Conservation (phyloP, 192 early-diverging fungal genomes). For the Lobosporangium transversale region DNA sequence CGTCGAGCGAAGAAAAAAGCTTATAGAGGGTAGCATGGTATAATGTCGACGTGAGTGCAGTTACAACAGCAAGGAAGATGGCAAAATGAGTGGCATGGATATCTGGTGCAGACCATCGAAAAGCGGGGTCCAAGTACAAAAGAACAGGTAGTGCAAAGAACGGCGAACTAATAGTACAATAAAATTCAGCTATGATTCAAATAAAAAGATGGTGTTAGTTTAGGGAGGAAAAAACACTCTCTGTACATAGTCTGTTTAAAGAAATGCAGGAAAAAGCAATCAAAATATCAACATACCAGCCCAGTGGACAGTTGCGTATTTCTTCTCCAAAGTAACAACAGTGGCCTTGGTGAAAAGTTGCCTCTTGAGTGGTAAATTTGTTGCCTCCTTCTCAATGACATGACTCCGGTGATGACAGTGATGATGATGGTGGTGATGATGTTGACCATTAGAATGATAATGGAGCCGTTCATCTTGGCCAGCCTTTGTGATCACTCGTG, state of each 20-base stretch:
- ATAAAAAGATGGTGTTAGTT: neutral
- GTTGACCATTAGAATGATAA: constrained; percentile 35
- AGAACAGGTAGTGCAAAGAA: constrained; percentile 61
- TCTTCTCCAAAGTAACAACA: constrained; percentile 52
- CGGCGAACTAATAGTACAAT: constrained; percentile 60
- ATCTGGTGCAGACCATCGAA: constrained; percentile 43
- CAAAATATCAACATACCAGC: constrained; percentile 24
- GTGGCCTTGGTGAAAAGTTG: constrained; percentile 54
- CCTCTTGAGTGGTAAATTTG: constrained; percentile 13
- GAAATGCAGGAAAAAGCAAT: neutral
- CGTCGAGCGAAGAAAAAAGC: constrained; percentile 56
- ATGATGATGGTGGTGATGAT: constrained; percentile 15
- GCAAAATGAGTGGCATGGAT: constrained; percentile 49
- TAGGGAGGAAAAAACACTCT: neutral
- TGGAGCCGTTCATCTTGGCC: constrained; percentile 43
- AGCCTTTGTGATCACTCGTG: constrained; percentile 44
- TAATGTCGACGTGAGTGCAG: constrained; percentile 50
- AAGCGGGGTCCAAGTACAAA: constrained; percentile 45
- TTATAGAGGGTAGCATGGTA: constrained; percentile 62
- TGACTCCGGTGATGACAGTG: constrained; percentile 12
- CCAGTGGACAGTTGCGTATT: constrained; percentile 54
- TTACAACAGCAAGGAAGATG: constrained; percentile 46
- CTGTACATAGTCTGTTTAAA: neutral
- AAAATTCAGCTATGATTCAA: constrained; percentile 57
- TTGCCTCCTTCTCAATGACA: neutral